Evolutionary conservation across 2,329 filamentous ascomycete species (phyloP).

Genomic region (Bipolaris oryzae): DNA sequence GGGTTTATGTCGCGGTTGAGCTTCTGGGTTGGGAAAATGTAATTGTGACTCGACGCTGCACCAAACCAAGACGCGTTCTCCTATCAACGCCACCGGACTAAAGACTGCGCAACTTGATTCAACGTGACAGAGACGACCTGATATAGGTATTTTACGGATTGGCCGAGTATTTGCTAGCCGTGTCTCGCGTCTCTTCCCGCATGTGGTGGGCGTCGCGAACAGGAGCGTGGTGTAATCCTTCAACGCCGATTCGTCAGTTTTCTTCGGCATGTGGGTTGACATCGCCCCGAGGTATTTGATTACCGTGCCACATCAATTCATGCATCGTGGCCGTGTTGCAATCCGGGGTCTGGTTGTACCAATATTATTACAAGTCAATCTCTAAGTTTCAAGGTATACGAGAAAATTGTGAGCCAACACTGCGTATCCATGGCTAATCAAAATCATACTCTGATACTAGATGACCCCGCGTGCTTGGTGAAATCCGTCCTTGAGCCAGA

Average conservation of each 20-base stretch:
- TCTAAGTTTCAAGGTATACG: neutral
- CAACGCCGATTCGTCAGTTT: neutral
- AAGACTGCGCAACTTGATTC: neutral
- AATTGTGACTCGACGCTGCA: neutral
- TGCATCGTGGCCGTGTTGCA: neutral
- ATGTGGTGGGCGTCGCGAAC: neutral
- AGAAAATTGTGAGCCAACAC: neutral
- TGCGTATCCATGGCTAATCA: too few relatives aligned
- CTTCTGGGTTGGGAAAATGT: neutral
- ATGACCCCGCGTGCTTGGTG: neutral
- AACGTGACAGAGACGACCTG: neutral
- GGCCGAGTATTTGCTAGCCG: neutral
- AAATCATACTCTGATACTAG: neutral
- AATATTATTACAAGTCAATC: neutral
- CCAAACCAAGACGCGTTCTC: neutral
- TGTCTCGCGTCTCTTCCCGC: conserved; percentile 2
- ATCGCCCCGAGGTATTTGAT: neutral
- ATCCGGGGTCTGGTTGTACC: neutral
- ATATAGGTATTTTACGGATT: neutral
- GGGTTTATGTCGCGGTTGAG: neutral
- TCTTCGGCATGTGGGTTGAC: neutral
- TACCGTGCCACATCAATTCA: neutral
- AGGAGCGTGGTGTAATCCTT: conserved; percentile 6
- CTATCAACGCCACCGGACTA: neutral
- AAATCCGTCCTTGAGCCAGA: too few relatives aligned